These are phyloP conservation scores for Microascus cirrosus DNA, from an alignment of 2,329 filamentous ascomycete genomes.

Conservation along the genomic window DNA sequence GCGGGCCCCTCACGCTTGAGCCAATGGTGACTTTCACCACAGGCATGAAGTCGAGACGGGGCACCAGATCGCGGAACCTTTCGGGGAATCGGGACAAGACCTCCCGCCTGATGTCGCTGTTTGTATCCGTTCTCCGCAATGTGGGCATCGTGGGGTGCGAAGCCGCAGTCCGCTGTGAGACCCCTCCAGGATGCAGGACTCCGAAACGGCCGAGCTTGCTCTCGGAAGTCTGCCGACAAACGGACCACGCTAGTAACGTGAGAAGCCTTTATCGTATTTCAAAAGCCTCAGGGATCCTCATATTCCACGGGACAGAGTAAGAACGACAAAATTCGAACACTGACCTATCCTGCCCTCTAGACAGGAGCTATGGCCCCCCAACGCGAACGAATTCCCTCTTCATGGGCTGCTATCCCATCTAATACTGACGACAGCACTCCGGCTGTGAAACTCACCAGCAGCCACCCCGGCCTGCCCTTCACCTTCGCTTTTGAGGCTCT, in stretches of 20 bases:
- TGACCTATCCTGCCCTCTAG: not conserved
- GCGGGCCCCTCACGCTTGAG: not conserved
- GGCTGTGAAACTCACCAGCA: conserved; percentile 11
- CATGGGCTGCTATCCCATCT: conserved; percentile 16
- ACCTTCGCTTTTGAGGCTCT: conserved; percentile 54
- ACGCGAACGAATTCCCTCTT: conserved; percentile 7
- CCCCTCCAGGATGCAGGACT: not conserved
- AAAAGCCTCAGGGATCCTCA: no score
- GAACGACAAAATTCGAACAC: no score
- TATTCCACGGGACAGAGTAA: no score
- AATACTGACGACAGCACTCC: conserved; percentile 14
- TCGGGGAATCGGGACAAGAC: not conserved
- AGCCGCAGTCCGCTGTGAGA: not conserved
- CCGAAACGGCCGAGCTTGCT: not conserved
- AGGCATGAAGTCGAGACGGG: not conserved
- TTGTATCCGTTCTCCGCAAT: not conserved
- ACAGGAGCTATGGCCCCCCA: conserved; percentile 13
- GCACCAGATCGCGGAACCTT: not conserved
- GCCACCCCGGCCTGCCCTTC: conserved; percentile 22
- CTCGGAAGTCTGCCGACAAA: not conserved
- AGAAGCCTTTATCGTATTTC: no score
- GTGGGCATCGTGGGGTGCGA: not conserved
- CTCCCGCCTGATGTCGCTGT: no score
- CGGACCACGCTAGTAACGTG: not conserved
- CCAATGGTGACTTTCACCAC: not conserved